These are phyloP conservation scores for Grosmannia penicillata DNA, from an alignment of 2,329 filamentous ascomycete genomes.

Conservation along the genomic window DNA sequence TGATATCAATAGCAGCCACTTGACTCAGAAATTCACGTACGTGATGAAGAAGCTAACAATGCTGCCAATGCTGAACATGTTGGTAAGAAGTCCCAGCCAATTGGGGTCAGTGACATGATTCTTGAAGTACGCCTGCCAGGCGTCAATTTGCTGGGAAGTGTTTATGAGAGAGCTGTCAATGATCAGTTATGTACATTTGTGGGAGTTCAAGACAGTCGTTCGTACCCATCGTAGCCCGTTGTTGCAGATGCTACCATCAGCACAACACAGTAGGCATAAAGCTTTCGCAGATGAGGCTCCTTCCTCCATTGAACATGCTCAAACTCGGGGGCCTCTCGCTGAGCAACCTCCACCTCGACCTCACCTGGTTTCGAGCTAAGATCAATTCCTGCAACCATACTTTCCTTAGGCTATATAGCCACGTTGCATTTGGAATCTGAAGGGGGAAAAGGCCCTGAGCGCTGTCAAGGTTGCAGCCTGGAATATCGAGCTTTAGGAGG, in stretches of 20 bases:
- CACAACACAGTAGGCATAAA: constrained; percentile 22
- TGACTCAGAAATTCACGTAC: no score
- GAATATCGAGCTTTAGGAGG: no score
- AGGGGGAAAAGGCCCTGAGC: no score
- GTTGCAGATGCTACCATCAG: constrained; percentile 46
- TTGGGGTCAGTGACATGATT: constrained; percentile 22
- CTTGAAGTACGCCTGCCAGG: constrained; percentile 37
- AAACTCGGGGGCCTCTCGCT: constrained; percentile 19
- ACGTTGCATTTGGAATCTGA: no score
- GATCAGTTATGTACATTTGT: not conserved
- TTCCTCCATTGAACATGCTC: constrained; percentile 23
- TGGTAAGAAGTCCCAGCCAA: constrained; percentile 32
- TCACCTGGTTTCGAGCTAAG: constrained; percentile 1
- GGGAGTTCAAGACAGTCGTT: not conserved
- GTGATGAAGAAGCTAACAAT: constrained; percentile 31
- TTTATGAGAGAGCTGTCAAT: constrained; percentile 33
- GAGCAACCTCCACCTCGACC: constrained; percentile 7
- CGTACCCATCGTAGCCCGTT: constrained; percentile 43
- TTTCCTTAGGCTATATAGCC: no score
- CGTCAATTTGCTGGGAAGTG: constrained; percentile 41
- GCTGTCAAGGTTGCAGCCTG: no score
- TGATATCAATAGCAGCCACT: no score
- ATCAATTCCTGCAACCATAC: no score
- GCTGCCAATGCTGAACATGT: constrained; percentile 37
- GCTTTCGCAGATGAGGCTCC: constrained; percentile 23